Evolutionary conservation across 352 stramenopile species (phyloP), one percentile per base, ranked within the genome.

Genomic region (Phytophthora foliorum): DNA sequence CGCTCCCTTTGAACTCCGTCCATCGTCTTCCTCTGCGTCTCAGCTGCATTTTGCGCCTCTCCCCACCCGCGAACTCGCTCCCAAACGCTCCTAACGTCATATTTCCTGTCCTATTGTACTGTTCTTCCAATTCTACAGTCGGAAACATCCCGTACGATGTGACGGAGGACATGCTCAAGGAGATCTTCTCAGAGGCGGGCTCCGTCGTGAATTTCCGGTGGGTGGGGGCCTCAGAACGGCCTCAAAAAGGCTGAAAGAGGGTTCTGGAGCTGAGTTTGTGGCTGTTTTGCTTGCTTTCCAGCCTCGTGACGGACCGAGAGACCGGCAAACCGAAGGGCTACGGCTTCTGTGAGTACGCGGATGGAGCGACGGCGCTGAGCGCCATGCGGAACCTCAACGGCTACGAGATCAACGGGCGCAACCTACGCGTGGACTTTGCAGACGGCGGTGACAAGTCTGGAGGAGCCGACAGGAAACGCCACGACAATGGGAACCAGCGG

Each of bases 81-180:
- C 10, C 22, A 38, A 57, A 54, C 54, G 19, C 25, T 45, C 21
- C 54, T 67, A 49, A 52, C 36, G 16, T 65, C 31, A 22, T 36
- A 44, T 63, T 64, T 52, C 59, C 44, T 31, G 55, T 63, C 24
- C 7, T 69, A 9, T 45, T 60, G 1, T 52, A 16, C 57, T 72
- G 22, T n/a, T 31, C 46, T 57, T 54, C n/a, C 50, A 69, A 67
- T 39, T 58, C 42, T 29, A 11, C 67, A 96, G 88, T 96, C 42
- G 88, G 88, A 61, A 96, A 96, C 69, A 96, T 96, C 52, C 88
- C 88, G 48, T 96, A 96, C 69, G 88, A 96, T 82, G 88, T 96
- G 44, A 92, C 88, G 13, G 88, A 96, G 46, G 88, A 96, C 10
- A 86, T 86, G 85, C 86, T 96, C 38, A 90, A 89, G 63, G 86